phyloP scores from a whole-genome alignment of 805 yeast species.

The Kuraishia piskuri region DNA sequence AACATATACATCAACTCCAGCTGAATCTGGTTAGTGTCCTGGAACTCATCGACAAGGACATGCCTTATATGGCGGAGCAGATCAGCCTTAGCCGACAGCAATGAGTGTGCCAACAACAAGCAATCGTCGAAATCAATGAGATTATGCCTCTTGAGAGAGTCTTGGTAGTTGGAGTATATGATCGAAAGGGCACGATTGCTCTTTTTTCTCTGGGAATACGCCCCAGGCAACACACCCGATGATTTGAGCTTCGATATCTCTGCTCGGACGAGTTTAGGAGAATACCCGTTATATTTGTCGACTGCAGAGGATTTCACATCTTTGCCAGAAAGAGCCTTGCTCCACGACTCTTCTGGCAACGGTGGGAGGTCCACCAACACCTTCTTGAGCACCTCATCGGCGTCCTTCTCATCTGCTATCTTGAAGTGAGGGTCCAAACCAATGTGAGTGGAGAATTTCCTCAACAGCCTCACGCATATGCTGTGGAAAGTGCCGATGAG shows the following conservation, averaged over 20 bases:
- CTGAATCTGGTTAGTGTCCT: conserved; percentile 81
- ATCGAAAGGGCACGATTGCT: conserved; percentile 10
- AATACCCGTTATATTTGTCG: conserved; percentile 22
- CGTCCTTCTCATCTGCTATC: conserved; percentile 62
- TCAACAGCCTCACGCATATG: conserved; percentile 55
- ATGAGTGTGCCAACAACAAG: conserved; percentile 41
- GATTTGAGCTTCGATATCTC: conserved; percentile 53
- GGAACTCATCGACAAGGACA: conserved; percentile 89
- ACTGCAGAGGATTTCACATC: conserved; percentile 5
- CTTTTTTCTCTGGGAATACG: conserved; percentile 6
- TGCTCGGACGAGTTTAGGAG: conserved; percentile 29
- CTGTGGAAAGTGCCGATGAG: conserved; percentile 89
- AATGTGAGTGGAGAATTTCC: conserved; percentile 41
- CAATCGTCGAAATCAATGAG: conserved; percentile 82
- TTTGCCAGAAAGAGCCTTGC: neutral
- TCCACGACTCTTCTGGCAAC: conserved; percentile 9
- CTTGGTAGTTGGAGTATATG: conserved; percentile 48
- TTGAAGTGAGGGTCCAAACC: conserved; percentile 33
- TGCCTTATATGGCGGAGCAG: conserved; percentile 48
- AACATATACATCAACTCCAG: conserved; percentile 54
- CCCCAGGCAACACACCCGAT: conserved; percentile 34
- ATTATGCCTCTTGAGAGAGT: conserved; percentile 28
- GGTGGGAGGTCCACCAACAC: conserved; percentile 24
- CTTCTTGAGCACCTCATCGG: conserved; percentile 34
- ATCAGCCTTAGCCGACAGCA: conserved; percentile 31